A percentile compares a stretch with the other conserved stretches of the same genome.
Conservation (phyloP, 2,329 filamentous ascomycete genomes). For the Pezicula carpinea region DNA sequence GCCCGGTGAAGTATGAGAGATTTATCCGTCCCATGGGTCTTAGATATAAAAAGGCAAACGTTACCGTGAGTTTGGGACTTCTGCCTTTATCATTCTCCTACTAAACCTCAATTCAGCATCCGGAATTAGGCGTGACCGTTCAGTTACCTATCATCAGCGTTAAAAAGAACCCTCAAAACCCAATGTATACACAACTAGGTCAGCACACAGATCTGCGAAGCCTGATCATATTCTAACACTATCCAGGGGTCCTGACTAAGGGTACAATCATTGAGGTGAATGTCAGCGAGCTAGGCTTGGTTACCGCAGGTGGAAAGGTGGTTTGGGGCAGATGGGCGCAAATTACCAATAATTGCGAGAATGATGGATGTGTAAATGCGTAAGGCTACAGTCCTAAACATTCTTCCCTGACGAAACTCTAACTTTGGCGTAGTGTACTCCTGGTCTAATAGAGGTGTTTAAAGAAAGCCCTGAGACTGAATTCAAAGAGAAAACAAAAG, state of each 20-base stretch:
- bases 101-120: slow-evolving; percentile 37
- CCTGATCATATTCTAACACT: too few species aligned
- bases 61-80: slow-evolving; percentile 34
- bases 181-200: slow-evolving; percentile 46
- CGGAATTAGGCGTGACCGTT: slow-evolving; percentile 80
- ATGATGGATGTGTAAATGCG: slow-evolving; percentile 58
- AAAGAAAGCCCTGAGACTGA: too few species aligned
- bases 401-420: background rate
- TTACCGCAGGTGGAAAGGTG: slow-evolving; percentile 87
- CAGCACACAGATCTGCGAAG: too few species aligned
- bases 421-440: too few species aligned
- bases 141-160: slow-evolving; percentile 72
- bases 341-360: slow-evolving; percentile 49
- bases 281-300: slow-evolving; percentile 83
- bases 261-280: slow-evolving; percentile 88
- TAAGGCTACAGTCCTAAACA: too few species aligned
- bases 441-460: too few species aligned
- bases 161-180: slow-evolving; percentile 85
- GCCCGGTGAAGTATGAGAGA: slow-evolving; percentile 69
- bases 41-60: slow-evolving; percentile 69
- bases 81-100: slow-evolving; percentile 23
- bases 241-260: slow-evolving; percentile 72
- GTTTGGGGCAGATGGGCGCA: slow-evolving; percentile 66
- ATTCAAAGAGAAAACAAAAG: too few species aligned
- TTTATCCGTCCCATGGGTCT: slow-evolving; percentile 76